Evolutionary conservation across 306 rosid species (phyloP).

Genomic region (Sicyos baderoa): DNA sequence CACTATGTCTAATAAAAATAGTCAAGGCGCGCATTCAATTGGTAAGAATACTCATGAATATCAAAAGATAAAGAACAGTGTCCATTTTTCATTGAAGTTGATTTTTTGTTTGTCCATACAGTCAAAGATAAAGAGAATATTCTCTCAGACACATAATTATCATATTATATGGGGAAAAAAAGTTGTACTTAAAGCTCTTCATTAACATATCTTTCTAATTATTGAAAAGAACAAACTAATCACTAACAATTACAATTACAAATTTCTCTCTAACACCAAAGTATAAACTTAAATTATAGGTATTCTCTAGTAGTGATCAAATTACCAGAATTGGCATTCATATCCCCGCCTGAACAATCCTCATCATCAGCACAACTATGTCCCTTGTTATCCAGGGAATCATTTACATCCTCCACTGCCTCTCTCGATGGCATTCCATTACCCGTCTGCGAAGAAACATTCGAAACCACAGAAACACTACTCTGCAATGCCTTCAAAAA

Average conservation of each 20-base stretch:
- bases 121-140: not conserved
- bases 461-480: slow-evolving; percentile 21
- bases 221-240: not conserved
- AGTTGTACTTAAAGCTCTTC: not conserved
- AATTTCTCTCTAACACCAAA: not conserved
- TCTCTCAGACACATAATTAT: not conserved
- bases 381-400: slow-evolving; percentile 8
- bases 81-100: not conserved
- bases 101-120: slow-evolving; percentile 1
- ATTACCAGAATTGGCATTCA: slow-evolving; percentile 41
- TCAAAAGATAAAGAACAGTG: too few relatives aligned
- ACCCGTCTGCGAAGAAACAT: not conserved
- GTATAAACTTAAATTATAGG: not conserved
- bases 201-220: not conserved
- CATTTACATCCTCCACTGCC: slow-evolving; percentile 11
- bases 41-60: too few relatives aligned
- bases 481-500: slow-evolving; percentile 40
- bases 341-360: slow-evolving; percentile 21
- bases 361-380: slow-evolving; percentile 21
- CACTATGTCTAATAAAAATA: too few relatives aligned
- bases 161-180: not conserved
- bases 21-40: too few relatives aligned
- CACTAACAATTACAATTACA: not conserved
- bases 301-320: not conserved
- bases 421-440: not conserved